phyloP scores from a whole-genome alignment of 2,329 filamentous ascomycete genomes.

The Venturia oleaginea region DNA sequence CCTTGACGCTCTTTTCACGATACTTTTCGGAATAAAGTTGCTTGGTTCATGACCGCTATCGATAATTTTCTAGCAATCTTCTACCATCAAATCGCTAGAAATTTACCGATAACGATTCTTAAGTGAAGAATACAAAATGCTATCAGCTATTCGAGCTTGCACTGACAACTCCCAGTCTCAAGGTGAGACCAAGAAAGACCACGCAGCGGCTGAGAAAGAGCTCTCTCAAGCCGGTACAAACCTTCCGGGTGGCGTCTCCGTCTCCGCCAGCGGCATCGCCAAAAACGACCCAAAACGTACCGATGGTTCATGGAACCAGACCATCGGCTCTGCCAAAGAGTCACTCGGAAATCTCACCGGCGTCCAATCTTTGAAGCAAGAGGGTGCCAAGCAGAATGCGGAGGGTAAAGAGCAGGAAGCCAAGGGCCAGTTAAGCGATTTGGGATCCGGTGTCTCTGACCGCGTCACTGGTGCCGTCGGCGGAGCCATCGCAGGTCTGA shows the following conservation, averaged over 20 bases:
- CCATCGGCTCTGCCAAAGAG: constrained; percentile 78
- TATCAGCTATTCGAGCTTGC: constrained; percentile 8
- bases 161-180: constrained; percentile 37
- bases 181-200: constrained; percentile 55
- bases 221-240: constrained; percentile 68
- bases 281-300: constrained; percentile 65
- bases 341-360: constrained; percentile 66
- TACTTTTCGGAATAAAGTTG: background rate
- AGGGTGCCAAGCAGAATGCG: constrained; percentile 69
- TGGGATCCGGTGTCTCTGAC: constrained; percentile 51
- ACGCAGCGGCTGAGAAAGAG: constrained; percentile 58
- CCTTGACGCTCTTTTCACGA: background rate
- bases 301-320: constrained; percentile 77
- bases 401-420: constrained; percentile 76
- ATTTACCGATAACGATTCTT: background rate
- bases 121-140: constrained; percentile 13
- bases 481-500: constrained; percentile 59
- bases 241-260: constrained; percentile 60
- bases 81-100: background rate
- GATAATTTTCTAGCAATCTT: background rate
- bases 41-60: background rate
- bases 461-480: constrained; percentile 64
- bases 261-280: constrained; percentile 60
- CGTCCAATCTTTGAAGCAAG: constrained; percentile 62
- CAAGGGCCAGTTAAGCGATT: constrained; percentile 68